Base-by-base conservation (phyloP, 2,329 filamentous ascomycete species). In the Gremmenia infestans region DNA sequence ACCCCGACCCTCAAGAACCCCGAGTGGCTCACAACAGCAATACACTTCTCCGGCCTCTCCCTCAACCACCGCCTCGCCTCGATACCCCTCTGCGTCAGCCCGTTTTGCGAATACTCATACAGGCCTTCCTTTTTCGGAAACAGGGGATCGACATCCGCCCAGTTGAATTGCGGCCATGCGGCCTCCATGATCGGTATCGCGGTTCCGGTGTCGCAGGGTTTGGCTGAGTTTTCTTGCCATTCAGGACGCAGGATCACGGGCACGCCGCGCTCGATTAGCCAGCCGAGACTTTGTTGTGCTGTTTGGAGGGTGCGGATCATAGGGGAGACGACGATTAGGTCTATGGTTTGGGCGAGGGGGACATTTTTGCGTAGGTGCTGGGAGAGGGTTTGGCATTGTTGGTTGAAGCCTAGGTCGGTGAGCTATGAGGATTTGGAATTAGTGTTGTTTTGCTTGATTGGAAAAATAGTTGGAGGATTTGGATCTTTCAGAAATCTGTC, bases 91-190 rank as follows among this genome's bases (percentile, higher is more conserved):
- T 61, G 8, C 15, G 48, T 64, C 48, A 70, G 32, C 2, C 60
- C 66, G 4, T 52, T 32, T 17, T 58, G 59, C 2, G 64, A 65
- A 50, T 56, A 68, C 28, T 58, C 64, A 54, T 69, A 71, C 1
- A 70, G 19, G 11, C 67, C 68, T n/a, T 56, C 60, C 46, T 68
- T 69, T 2, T 57, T 22, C 17, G 68, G 68, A 50, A 61, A 71
- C 17, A 49, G 17, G 5, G 68, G 67, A 47, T 71, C 68, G 8
- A 70, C 62, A 19, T 46, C 39, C 25, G 60, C 61, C 68, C 68
- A 71, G 52, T 70, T 64, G 49, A 69, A 70, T 35, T 69, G 63
- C 5, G 67, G 65, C 66, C 67, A 71, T 48, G 68, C 67, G 23
- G 62, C 61, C 35, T 57, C 50, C 63, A 71, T 68, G 3, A 47